phyloP scores from a whole-genome alignment of 805 yeast genomes.

The Nakazawaea ernobii region DNA sequence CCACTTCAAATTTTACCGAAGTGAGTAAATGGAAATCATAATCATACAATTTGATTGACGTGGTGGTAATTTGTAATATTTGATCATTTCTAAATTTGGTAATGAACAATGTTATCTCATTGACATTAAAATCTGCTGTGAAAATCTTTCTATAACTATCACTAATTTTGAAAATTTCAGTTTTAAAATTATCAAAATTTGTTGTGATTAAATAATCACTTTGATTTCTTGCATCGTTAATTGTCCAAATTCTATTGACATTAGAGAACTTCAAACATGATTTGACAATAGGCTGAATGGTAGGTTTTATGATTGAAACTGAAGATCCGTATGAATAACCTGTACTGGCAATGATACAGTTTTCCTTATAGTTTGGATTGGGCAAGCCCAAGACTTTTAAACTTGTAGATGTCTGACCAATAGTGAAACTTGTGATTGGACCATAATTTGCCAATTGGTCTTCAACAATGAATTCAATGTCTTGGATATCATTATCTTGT shows the following conservation, averaged over 20 bases:
- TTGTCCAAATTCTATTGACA: slow-evolving; percentile 72
- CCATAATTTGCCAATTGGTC: slow-evolving; percentile 54
- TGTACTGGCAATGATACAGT: slow-evolving; percentile 62
- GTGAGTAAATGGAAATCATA: slow-evolving; percentile 49
- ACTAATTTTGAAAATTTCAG: slow-evolving; percentile 62
- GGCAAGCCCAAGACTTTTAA: slow-evolving; percentile 52
- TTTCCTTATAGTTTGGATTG: slow-evolving; percentile 63
- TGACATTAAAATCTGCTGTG: slow-evolving; percentile 56
- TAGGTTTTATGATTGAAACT: slow-evolving; percentile 58
- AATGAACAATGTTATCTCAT: slow-evolving; percentile 60
- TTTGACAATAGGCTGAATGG: slow-evolving; percentile 61
- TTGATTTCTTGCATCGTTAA: slow-evolving; percentile 30
- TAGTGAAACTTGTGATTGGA: slow-evolving; percentile 62
- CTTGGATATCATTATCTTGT: neutral
- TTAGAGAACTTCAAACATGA: slow-evolving; percentile 68
- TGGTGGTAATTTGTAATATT: slow-evolving; percentile 71
- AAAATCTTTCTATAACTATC: slow-evolving; percentile 57
- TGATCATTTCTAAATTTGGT: slow-evolving; percentile 49
- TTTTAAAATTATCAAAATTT: slow-evolving; percentile 54
- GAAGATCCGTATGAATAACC: slow-evolving; percentile 56
- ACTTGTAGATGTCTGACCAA: slow-evolving; percentile 56
- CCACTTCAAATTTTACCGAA: slow-evolving; percentile 49
- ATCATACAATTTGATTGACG: slow-evolving; percentile 57
- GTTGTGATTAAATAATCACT: slow-evolving; percentile 66
- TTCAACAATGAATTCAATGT: slow-evolving; percentile 4